Base-by-base conservation (phyloP, 192 early-diverging fungal species). In the Coemansia sp. region DNA sequence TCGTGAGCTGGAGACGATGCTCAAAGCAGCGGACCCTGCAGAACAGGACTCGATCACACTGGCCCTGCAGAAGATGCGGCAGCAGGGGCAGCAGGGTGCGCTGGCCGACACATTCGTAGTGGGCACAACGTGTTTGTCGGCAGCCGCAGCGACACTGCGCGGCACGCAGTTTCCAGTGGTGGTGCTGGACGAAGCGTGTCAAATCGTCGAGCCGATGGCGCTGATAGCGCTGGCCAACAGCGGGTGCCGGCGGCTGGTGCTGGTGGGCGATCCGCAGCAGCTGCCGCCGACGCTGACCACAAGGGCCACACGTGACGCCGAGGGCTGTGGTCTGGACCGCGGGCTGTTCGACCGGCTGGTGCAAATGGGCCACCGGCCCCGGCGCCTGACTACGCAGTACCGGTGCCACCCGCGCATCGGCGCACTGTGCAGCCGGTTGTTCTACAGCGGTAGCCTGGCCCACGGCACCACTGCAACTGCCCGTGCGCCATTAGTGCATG, bases 191-290 rank as follows among this genome's bases (percentile, higher is more conserved):
- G 95, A 97, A 68, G 87, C 87, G 5, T 89, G 87, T 31, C 92
- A 97, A 71, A 85, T 96, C 51, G 86, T 90, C 31, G 95, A 97
- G 64, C 92, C 95, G 0, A 85, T 97, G 84, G 88, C 90, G 0
- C 74, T 97, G 66, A 84, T 97, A 0, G 94, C 94, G 0, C 64
- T 96, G 49, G 69, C 80, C 14, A 74, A 85, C 20, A 88, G 92
- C 19, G 57, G 73, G 4, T 83, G 84, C 26, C 74, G 82, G 19
- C 72, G 85, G 14, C 59, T 90, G 9, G 78, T 97, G 23, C 75
- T 97, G 34, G 88, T 97, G 26, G 95, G 95, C 2, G 95, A 97
- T 68, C 95, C 95, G 10, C 58, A 83, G 14, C 94, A 96, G 83
- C 83, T 97, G 47, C 83, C 91, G 7, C 94, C 94, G n/a, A 92